Conservation (phyloP, 2,329 filamentous ascomycete species). For the Aspergillus amoenus region DNA sequence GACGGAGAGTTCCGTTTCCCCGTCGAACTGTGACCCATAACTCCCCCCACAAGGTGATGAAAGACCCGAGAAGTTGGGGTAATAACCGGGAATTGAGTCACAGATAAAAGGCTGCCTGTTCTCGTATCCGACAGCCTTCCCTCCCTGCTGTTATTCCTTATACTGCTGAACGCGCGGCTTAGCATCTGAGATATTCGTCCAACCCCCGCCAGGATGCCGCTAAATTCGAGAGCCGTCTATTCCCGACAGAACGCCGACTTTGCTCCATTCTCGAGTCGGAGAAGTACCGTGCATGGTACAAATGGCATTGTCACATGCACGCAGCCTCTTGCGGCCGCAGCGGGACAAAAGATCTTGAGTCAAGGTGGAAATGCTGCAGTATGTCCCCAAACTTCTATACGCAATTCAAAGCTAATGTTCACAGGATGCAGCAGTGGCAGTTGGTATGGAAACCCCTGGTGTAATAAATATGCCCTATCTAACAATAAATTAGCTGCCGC, state of each 20-base stretch:
- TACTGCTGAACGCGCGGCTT: background rate
- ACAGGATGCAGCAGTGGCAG: conserved; percentile 92
- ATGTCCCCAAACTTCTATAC: conserved; percentile 38
- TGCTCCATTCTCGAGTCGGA: conserved; percentile 60
- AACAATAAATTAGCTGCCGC: conserved; percentile 64
- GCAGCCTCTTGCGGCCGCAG: conserved; percentile 85
- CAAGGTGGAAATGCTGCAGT: conserved; percentile 92
- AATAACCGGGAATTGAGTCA: background rate
- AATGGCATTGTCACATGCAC: conserved; percentile 88
- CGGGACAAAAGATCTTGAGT: conserved; percentile 79
- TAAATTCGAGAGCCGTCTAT: conserved; percentile 52
- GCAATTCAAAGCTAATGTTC: conserved; percentile 3
- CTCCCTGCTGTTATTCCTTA: background rate
- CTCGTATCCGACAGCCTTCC: background rate
- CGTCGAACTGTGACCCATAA: background rate
- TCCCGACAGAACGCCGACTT: conserved; percentile 47
- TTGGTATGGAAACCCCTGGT: conserved; percentile 56
- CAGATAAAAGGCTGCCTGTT: background rate
- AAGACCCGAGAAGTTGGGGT: background rate
- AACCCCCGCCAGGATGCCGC: conserved; percentile 43
- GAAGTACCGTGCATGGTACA: conserved; percentile 91
- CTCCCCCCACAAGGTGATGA: background rate
- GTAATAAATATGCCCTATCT: background rate
- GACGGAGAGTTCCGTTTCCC: background rate
- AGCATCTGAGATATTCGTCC: background rate